These are phyloP conservation scores for Penicilliopsis zonata DNA, from an alignment of 495 filamentous ascomycete genomes.

Conservation along the genomic window DNA sequence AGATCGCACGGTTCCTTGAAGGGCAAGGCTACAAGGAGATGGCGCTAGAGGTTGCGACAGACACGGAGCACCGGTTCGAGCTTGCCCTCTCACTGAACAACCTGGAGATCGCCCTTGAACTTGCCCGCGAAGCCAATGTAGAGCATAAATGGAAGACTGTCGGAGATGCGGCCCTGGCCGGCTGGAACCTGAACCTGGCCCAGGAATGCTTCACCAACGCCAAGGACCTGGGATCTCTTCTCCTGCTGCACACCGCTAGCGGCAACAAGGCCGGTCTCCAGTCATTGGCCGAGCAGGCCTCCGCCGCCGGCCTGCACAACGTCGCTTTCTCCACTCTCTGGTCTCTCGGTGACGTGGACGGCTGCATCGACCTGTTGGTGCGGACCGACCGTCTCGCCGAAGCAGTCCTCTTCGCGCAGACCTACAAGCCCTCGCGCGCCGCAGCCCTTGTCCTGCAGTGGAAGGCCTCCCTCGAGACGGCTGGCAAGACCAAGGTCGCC, in stretches of 20 bases:
- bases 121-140: constrained; percentile 71
- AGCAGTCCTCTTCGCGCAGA: constrained; percentile 83
- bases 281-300: constrained; percentile 59
- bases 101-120: constrained; percentile 69
- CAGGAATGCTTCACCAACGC: constrained; percentile 87
- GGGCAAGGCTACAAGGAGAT: constrained; percentile 94
- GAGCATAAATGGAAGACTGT: constrained; percentile 98
- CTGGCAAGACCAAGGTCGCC: constrained; percentile 70
- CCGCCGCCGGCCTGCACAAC: constrained; percentile 69
- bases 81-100: constrained; percentile 74
- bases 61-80: constrained; percentile 94
- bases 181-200: constrained; percentile 79
- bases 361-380: constrained; percentile 67
- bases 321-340: constrained; percentile 85
- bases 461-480: constrained; percentile 69
- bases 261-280: constrained; percentile 61
- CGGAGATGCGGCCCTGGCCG: constrained; percentile 76
- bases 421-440: constrained; percentile 78
- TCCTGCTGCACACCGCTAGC: constrained; percentile 77
- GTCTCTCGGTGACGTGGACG: constrained; percentile 72
- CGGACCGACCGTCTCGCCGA: constrained; percentile 71
- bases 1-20: constrained; percentile 95
- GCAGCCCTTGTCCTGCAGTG: constrained; percentile 56
- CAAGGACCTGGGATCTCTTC: constrained; percentile 77
- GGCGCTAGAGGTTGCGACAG: constrained; percentile 90